Conservation (phyloP, 2,329 filamentous ascomycete species). For the Sporothrix pallida region DNA sequence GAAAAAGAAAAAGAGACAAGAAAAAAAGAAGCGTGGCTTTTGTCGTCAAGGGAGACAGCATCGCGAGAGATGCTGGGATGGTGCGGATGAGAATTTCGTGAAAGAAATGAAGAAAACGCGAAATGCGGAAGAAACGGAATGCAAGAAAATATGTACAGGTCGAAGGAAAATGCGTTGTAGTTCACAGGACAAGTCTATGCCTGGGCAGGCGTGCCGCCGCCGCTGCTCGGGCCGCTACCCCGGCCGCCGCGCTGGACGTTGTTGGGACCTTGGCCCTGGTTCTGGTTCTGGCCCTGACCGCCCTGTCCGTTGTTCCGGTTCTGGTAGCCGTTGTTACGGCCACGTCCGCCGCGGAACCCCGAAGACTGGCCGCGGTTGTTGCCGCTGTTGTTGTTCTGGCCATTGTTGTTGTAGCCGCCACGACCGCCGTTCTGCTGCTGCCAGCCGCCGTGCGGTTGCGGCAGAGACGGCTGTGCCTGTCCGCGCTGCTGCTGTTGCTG, state of each 20-base stretch:
- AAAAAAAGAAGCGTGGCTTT: not conserved
- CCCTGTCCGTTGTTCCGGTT: constrained; percentile 14
- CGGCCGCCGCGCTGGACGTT: too few species aligned
- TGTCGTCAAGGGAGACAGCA: not conserved
- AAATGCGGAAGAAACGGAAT: not conserved
- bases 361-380: constrained; percentile 15
- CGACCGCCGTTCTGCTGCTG: constrained; percentile 28
- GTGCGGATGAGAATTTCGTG: too few species aligned
- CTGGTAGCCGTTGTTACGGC: constrained; percentile 17
- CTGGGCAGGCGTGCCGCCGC: not conserved
- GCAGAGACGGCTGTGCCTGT: constrained; percentile 36
- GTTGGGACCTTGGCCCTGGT: not conserved
- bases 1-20: not conserved
- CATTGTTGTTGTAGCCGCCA: constrained; percentile 25
- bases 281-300: not conserved
- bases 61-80: not conserved
- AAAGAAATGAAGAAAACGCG: not conserved
- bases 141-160: not conserved
- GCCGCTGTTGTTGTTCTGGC: not conserved
- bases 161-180: not conserved
- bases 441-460: constrained; percentile 38
- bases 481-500: constrained; percentile 27
- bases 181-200: not conserved
- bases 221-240: too few species aligned
- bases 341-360: constrained; percentile 18